Evolutionary conservation across 768 basidiomycete species (phyloP).

Genomic region (Lactarius akahatsu): DNA sequence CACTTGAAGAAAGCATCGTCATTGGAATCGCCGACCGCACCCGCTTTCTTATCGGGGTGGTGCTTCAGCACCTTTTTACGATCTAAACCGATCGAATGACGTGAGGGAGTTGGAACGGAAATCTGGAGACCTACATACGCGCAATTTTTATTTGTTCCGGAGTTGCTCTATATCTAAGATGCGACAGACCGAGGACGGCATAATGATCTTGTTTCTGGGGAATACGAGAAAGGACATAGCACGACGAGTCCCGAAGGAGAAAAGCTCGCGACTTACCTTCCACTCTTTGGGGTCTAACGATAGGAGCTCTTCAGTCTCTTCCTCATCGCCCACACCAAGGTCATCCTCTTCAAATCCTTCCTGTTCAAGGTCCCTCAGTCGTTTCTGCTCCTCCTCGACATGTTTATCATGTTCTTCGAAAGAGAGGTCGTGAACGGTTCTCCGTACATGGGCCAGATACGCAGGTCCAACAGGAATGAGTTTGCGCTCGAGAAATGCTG

Average conservation of each 20-base stretch:
- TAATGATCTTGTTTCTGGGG: conserved; percentile 98
- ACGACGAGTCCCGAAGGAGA: neutral
- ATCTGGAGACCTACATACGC: conserved; percentile 66
- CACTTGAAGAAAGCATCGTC: conserved; percentile 99
- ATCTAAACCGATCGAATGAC: conserved; percentile 48
- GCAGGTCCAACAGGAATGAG: conserved; percentile 87
- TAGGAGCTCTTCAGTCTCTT: conserved; percentile 69
- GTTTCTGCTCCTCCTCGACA: conserved; percentile 52
- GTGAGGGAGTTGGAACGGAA: conserved; percentile 8
- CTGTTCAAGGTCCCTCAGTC: conserved; percentile 49
- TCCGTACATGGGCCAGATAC: conserved; percentile 78
- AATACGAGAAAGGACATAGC: conserved; percentile 4
- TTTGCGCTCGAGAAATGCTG: conserved; percentile 46
- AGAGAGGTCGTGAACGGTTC: conserved; percentile 69
- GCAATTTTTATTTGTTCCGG: conserved; percentile 94
- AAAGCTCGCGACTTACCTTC: conserved; percentile 62
- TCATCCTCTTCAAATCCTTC: conserved; percentile 67
- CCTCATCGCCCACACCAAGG: conserved; percentile 90
- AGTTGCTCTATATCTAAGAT: conserved; percentile 81
- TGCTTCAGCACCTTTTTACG: conserved; percentile 97
- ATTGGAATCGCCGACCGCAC: conserved; percentile 73
- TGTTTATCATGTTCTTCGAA: conserved; percentile 82
- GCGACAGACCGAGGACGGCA: conserved; percentile 91
- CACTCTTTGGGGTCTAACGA: conserved; percentile 94
- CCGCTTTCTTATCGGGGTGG: conserved; percentile 93